phyloP scores from a whole-genome alignment of 2,329 filamentous ascomycete genomes.

The Chaetoscypha palmicola region DNA sequence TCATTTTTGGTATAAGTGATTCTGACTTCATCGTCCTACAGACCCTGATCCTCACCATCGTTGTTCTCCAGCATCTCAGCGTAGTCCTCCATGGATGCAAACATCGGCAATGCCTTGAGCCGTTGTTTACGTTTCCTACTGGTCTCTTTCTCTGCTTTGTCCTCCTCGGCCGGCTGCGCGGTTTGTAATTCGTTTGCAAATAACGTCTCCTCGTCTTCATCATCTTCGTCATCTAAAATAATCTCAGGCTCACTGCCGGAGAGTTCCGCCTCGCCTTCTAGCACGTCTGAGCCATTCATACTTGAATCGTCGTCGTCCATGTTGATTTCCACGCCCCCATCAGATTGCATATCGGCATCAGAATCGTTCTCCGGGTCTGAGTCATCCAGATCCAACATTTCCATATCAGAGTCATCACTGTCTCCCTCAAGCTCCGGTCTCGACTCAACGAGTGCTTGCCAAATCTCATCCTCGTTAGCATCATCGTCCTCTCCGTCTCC shows the following conservation, averaged over 20 bases:
- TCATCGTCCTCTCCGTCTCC: slow-evolving; percentile 38
- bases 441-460: slow-evolving; percentile 81
- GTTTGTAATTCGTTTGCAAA: slow-evolving; percentile 31
- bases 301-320: slow-evolving; percentile 37
- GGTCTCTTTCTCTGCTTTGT: slow-evolving; percentile 36
- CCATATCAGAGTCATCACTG: slow-evolving; percentile 42
- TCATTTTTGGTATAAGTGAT: no score
- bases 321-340: slow-evolving; percentile 39
- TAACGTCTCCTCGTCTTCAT: slow-evolving; percentile 41
- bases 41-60: slow-evolving; percentile 40
- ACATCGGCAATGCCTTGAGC: slow-evolving; percentile 82
- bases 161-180: slow-evolving; percentile 34
- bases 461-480: slow-evolving; percentile 76
- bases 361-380: slow-evolving; percentile 36
- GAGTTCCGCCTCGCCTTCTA: slow-evolving; percentile 19
- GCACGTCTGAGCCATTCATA: slow-evolving; percentile 22
- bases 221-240: slow-evolving; percentile 33
- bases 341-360: slow-evolving; percentile 37
- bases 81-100: slow-evolving; percentile 92
- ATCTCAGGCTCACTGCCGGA: slow-evolving; percentile 25
- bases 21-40: no score
- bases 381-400: slow-evolving; percentile 48
- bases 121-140: slow-evolving; percentile 66
- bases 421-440: slow-evolving; percentile 66
- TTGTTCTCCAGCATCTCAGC: slow-evolving; percentile 74